A percentile compares a stretch with the other conserved stretches of the same genome.
phyloP scores from a whole-genome alignment of 179 eudicot genomes.

The Amaranthus tricolor region DNA sequence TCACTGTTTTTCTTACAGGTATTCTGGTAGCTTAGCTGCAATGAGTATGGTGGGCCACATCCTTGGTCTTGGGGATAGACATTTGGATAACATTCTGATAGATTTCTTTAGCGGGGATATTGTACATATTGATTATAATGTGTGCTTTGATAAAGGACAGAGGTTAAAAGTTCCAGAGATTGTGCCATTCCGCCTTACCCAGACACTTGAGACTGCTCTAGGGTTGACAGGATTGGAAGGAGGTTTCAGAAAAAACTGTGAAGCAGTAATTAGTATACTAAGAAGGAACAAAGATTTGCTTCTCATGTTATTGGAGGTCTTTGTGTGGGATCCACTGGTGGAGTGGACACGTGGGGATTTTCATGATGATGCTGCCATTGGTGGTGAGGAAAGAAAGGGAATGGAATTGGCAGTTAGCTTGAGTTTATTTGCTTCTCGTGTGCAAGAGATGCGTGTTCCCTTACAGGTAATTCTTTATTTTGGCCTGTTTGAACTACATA shows the following conservation, averaged over 20 bases:
- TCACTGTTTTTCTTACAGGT: conserved; percentile 43
- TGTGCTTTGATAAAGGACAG: conserved; percentile 98
- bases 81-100: conserved; percentile 91
- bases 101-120: conserved; percentile 91
- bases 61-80: conserved; percentile 97
- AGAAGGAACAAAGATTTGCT: conserved; percentile 85
- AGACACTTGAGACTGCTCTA: conserved; percentile 90
- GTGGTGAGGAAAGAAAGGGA: conserved; percentile 99
- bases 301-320: conserved; percentile 91
- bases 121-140: conserved; percentile 97
- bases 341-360: conserved; percentile 99
- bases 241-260: conserved; percentile 89
- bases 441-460: conserved; percentile 98
- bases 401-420: conserved; percentile 99
- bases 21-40: conserved; percentile 88
- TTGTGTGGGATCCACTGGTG: conserved; percentile 99
- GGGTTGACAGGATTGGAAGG: conserved; percentile 97
- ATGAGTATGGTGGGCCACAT: conserved; percentile 99
- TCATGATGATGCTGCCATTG: conserved; percentile 96
- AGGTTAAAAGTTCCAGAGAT: conserved; percentile 96
- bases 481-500: conserved; percentile 11
- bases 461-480: conserved; percentile 62
- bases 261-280: conserved; percentile 83
- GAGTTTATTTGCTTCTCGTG: conserved; percentile 98
- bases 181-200: conserved; percentile 98